phyloP scores from a whole-genome alignment of 805 yeast genomes.

The Cyberlindnera petersonii region DNA sequence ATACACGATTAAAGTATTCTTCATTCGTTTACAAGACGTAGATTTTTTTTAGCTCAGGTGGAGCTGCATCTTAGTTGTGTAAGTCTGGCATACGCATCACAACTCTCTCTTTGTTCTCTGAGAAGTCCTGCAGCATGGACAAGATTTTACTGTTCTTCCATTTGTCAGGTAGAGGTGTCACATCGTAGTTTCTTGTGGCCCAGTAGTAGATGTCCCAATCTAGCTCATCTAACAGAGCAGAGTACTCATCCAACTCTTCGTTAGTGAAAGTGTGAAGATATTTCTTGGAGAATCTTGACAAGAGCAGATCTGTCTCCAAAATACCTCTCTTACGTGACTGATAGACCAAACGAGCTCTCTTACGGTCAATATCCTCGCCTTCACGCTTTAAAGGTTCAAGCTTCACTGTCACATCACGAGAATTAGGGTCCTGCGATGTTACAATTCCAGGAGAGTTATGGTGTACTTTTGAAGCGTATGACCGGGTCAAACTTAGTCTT shows the following conservation, averaged over 20 bases:
- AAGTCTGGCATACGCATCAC: conserved; percentile 85
- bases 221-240: conserved; percentile 79
- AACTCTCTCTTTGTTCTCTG: conserved; percentile 66
- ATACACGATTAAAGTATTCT: not conserved
- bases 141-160: conserved; percentile 73
- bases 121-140: conserved; percentile 61
- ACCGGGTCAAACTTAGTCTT: conserved; percentile 5
- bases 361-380: conserved; percentile 67
- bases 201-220: conserved; percentile 99
- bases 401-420: conserved; percentile 28
- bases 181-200: conserved; percentile 82
- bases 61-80: not conserved
- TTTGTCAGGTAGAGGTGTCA: conserved; percentile 82
- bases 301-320: conserved; percentile 82
- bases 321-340: conserved; percentile 95
- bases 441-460: conserved; percentile 24
- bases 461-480: conserved; percentile 13
- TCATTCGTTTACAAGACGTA: not conserved
- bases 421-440: conserved; percentile 14
- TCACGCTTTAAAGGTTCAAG: conserved; percentile 77
- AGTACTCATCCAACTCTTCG: conserved; percentile 81
- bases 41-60: not conserved
- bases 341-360: conserved; percentile 83
- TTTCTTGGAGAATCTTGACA: conserved; percentile 80
- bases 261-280: conserved; percentile 54